Conservation (phyloP, 1,284 basidiomycete genomes). For the Apiotrichum gracile region DNA sequence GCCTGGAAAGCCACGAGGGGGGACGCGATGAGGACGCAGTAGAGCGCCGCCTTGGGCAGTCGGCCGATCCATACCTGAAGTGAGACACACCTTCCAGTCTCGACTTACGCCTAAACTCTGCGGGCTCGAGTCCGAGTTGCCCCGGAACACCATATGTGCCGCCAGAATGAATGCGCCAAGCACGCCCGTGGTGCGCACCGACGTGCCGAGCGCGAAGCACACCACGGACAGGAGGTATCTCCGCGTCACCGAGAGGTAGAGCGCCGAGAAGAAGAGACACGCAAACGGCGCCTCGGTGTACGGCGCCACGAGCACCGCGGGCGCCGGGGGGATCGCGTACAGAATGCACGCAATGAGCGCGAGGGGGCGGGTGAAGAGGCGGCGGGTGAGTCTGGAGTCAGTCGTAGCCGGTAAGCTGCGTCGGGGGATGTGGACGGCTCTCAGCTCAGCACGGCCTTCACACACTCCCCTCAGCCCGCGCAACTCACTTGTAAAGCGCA, state of each 20-base stretch:
- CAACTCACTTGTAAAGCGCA: conserved; percentile 60
- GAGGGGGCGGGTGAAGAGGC: conserved; percentile 48
- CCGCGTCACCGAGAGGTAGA: conserved; percentile 46
- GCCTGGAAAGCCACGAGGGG: conserved; percentile 71
- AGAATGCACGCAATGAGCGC: conserved; percentile 61
- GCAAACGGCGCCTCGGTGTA: conserved; percentile 85
- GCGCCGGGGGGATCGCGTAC: conserved; percentile 74
- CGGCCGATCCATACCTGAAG: neutral
- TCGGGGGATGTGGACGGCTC: no score
- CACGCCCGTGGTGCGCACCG: conserved; percentile 76
- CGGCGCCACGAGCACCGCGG: conserved; percentile 63
- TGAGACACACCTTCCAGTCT: no score
- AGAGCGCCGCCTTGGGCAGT: conserved; percentile 22
- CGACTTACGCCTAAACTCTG: no score
- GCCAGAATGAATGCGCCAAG: conserved; percentile 66
- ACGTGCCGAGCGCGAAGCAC: conserved; percentile 60
- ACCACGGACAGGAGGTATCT: conserved; percentile 53
- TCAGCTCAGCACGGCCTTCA: no score
- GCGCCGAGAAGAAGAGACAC: conserved; percentile 70
- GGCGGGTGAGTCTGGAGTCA: conserved; percentile 34
- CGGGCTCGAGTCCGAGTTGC: no score
- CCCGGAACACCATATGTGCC: neutral
- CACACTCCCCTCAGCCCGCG: no score
- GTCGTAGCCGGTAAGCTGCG: neutral
- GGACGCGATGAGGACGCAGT: conserved; percentile 51